A percentile compares a stretch with the other conserved stretches of the same genome.
Conservation (phyloP, 495 filamentous ascomycete species). For the Oidiodendron maius region DNA sequence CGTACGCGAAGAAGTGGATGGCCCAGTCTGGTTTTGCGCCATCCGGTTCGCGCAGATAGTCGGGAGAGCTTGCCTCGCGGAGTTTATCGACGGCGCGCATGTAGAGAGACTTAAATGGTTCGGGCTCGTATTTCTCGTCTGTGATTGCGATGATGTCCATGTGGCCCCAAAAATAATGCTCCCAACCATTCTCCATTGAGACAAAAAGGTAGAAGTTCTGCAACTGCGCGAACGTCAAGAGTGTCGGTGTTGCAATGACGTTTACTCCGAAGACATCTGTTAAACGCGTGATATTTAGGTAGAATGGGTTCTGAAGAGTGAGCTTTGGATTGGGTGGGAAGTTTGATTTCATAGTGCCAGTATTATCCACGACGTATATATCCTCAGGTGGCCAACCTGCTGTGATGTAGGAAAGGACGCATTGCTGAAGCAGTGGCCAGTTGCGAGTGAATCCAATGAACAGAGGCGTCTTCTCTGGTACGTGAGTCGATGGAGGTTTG, state of each 20-base stretch:
- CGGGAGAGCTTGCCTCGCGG: conserved; percentile 15
- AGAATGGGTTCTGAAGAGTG: conserved; percentile 56
- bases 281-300: conserved; percentile 47
- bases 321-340: conserved; percentile 38
- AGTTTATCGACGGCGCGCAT: conserved; percentile 39
- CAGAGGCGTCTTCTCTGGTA: conserved; percentile 39
- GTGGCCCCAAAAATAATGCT: conserved; percentile 50
- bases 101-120: conserved; percentile 44
- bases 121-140: conserved; percentile 38
- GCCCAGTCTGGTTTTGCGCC: conserved; percentile 34
- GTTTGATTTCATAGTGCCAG: conserved; percentile 51
- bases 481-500: conserved; percentile 29
- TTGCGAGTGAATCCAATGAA: conserved; percentile 55
- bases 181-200: conserved; percentile 39
- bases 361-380: conserved; percentile 59
- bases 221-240: conserved; percentile 54
- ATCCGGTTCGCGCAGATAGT: conserved; percentile 19
- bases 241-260: conserved; percentile 48
- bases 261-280: conserved; percentile 48
- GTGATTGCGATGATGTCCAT: conserved; percentile 52
- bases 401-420: conserved; percentile 50
- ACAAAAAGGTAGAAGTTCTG: conserved; percentile 53
- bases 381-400: conserved; percentile 55
- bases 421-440: conserved; percentile 53
- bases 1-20: conserved; percentile 49